Base-by-base conservation (phyloP, 805 yeast species). In the Starmerella kuoi region DNA sequence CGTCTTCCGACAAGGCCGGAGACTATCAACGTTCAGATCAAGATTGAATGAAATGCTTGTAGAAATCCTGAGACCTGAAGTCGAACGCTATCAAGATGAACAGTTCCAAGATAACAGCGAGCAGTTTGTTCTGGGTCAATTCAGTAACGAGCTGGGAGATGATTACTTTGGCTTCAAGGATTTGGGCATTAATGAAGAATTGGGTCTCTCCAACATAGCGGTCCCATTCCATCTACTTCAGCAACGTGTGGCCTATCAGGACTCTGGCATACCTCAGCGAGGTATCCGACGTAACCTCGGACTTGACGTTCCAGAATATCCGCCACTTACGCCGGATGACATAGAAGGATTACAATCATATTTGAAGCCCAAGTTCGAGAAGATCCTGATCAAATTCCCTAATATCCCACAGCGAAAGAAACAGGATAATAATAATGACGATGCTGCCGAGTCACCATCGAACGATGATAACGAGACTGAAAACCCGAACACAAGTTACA, bases 121-220 rank as follows among this genome's bases (percentile, higher is more conserved):
- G 49, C 95, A 88, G 60, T 91, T 87, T 58, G 63, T 88, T 50
- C 81, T 91, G 24, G 99, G 99, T 44, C 96, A 87, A 55, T 91
- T 91, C 59, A 80, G 95, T 1, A 79, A 74, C 53, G 95, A 87
- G 47, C 65, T 91, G 30, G 98, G 97, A 5, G 98, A 88, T 54
- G 99, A 91, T 63, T 91, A 87, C 70, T 93, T 93, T 64, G 99
- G 99, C 0, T 93, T 91, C 67, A 81, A 74, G 57, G 97, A 88
- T 51, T 67, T 91, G 37, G 98, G 98, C 0, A 65, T 91, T 40
- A 97, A 88, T 55, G 83, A 79, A 54, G 99, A 91, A 60, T 80
- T 85, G 59, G 87, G 88, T 9, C 66, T 88, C 57, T 62, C 86
- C 38, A 79, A 87, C 23, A 72, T 87, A 2, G 74, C 94, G 0